Base-by-base conservation (phyloP, 2,329 filamentous ascomycete genomes). In the Colletotrichum sp. region DNA sequence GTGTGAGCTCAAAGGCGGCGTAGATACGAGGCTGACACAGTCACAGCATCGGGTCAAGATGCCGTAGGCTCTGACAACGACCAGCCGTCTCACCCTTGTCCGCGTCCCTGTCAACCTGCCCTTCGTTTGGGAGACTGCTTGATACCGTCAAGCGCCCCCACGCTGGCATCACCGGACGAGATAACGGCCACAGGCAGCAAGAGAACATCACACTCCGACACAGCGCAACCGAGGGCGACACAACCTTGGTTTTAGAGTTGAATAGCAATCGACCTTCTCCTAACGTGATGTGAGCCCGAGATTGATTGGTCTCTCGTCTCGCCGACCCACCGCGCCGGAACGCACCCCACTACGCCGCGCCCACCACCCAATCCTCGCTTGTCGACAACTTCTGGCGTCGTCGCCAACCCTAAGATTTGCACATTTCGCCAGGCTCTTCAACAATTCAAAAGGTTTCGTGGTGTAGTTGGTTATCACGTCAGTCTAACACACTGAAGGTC, bases 381-480 rank as follows among this genome's bases (percentile, higher is more conserved):
- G 10, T 25, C 9, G 16, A 55, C 52, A 48, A 18, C 18, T 25
- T 28, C 34, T 6, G 56, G 28, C 66, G 56, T 32, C n/a, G 27
- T 18, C 6, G 3, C 36, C 5, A n/a, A 13, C 61, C 61, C 3
- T 62, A 5, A 73, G 32, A 15, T 3, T 27, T 1, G 6, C 10
- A 56, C 5, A 58, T 39, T 34, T 13, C 3, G 2, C 1, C 0
- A 0, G 0, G 0, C 0, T 3, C 0, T 3, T n/a, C 28, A 75
- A 32, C 64, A 75, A 52, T 52, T 8, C n/a, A 43, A 52, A 3
- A 55, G 73, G 73, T 75, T 65, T 75, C 56, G 72, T 83, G 80
- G 81, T 82, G 81, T 82, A 83, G 85, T 87, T 86, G 85, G 85
- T 87, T 86, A 87, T 87, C 85, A 87, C 86, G 83, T 87, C 84